Evolutionary conservation across 1,139 yeast genomes (phyloP), one percentile per base, ranked within the genome.

Genomic region (Saccharomyces hybrid): DNA sequence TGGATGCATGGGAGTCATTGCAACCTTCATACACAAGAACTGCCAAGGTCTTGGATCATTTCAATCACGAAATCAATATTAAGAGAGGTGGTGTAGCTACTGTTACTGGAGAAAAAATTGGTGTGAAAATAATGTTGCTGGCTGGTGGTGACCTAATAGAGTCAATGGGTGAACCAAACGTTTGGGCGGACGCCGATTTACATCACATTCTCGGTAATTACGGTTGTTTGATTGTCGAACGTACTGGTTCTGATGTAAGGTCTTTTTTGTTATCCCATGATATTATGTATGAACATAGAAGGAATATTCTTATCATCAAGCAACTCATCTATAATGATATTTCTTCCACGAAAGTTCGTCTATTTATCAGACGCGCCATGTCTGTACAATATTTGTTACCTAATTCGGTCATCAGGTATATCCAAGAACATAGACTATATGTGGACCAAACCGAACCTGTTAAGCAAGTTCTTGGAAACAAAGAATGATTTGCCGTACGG

Each of bases 141-240:
- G 99, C 99, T 0, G 99, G 99, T 51, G 99, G 99, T 42, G 99
- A 93, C 72, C 78, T 95, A 64, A 93, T 93, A 55, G 99, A 93
- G 71, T 85, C 95, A 51, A 93, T 95, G 98, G 99, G 99, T n/a
- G 99, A 93, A 71, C 98, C 98, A 31, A 95, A 91, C 66, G 99
- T 93, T 41, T 93, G 99, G 99, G 97, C 96, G 0, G 98, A 91
- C 69, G 86, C 81, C 57, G 99, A 93, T 71, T 77, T 93, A 65
- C 96, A 91, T 68, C 99, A 93, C 70, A 95, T 93, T 53, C 77
- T 93, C 60, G 99, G 99, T 29, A 84, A 88, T 59, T 93, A 93
- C 70, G 99, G 99, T 1, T 93, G 99, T 72, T 75, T 93, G 60
- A 93, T 95, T 55, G 97, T 93, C 23, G 99, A 93, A 75, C 79